These are phyloP conservation scores for Hyaloscypha bicolor DNA, from an alignment of 495 filamentous ascomycete species.

Conservation along the genomic window DNA sequence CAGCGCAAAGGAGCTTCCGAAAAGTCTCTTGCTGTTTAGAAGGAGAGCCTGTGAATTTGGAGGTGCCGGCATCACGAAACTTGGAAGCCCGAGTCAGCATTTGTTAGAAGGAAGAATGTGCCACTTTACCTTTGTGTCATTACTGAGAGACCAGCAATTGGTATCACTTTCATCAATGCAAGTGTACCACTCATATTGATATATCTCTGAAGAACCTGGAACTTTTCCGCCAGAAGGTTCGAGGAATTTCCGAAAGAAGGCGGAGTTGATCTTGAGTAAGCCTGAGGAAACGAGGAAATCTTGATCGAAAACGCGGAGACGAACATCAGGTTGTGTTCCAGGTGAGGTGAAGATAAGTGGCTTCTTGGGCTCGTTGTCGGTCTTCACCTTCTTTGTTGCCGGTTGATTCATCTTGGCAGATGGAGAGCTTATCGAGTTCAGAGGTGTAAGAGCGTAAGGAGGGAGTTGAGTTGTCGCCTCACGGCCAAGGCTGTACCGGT, in stretches of 20 bases:
- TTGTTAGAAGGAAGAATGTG: no score
- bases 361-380: not conserved
- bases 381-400: not conserved
- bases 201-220: not conserved
- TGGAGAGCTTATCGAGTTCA: not conserved
- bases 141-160: slow-evolving; percentile 3
- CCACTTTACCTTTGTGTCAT: not conserved
- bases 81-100: not conserved
- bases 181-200: slow-evolving; percentile 15
- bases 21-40: not conserved
- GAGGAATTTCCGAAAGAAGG: slow-evolving; percentile 21
- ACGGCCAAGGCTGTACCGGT: no score
- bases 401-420: not conserved
- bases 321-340: not conserved
- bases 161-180: slow-evolving; percentile 8
- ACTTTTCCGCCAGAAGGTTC: not conserved
- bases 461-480: no score
- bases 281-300: slow-evolving; percentile 21
- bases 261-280: slow-evolving; percentile 7
- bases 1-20: slow-evolving; percentile 13
- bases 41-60: slow-evolving; percentile 1
- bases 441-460: no score
- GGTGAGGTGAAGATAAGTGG: not conserved
- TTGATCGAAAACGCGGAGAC: slow-evolving; percentile 18
- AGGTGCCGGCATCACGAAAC: not conserved